A percentile compares a stretch with the other conserved stretches of the same genome.
These are phyloP conservation scores for Quercus lobata DNA, from an alignment of 331 rosid species.

Conservation along the genomic window DNA sequence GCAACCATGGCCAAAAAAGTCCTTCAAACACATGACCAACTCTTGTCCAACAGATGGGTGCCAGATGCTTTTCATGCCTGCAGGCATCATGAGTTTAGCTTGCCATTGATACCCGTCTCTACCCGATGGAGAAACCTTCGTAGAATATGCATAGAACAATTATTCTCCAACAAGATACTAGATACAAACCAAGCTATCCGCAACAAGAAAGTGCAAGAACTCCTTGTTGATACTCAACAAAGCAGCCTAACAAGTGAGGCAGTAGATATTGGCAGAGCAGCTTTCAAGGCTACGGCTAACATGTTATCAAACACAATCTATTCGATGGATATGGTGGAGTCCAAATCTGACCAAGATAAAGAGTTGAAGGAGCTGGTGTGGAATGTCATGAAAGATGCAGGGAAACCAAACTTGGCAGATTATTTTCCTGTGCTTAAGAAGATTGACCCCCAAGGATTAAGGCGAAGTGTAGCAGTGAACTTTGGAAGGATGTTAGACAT, in stretches of 20 bases:
- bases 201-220: slow-evolving; percentile 21
- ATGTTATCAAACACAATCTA: slow-evolving; percentile 32
- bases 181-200: slow-evolving; percentile 26
- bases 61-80: slow-evolving; percentile 14
- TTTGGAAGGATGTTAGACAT: slow-evolving; percentile 14
- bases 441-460: slow-evolving; percentile 23
- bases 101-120: slow-evolving; percentile 33
- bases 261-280: slow-evolving; percentile 27
- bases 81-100: neutral
- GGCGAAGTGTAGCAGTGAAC: slow-evolving; percentile 6
- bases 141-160: slow-evolving; percentile 23
- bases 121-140: slow-evolving; percentile 24
- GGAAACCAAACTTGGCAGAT: slow-evolving; percentile 33
- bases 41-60: slow-evolving; percentile 17
- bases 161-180: slow-evolving; percentile 19
- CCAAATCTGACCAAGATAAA: slow-evolving; percentile 17
- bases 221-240: neutral
- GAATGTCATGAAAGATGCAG: slow-evolving; percentile 27
- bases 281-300: slow-evolving; percentile 23
- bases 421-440: slow-evolving; percentile 26
- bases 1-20: slow-evolving; percentile 30
- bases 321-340: slow-evolving; percentile 34
- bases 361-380: slow-evolving; percentile 21
- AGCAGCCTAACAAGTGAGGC: slow-evolving; percentile 11
- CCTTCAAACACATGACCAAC: slow-evolving; percentile 35